Base-by-base conservation (phyloP, 2,329 filamentous ascomycete genomes). In the Botrytis byssoidea region DNA sequence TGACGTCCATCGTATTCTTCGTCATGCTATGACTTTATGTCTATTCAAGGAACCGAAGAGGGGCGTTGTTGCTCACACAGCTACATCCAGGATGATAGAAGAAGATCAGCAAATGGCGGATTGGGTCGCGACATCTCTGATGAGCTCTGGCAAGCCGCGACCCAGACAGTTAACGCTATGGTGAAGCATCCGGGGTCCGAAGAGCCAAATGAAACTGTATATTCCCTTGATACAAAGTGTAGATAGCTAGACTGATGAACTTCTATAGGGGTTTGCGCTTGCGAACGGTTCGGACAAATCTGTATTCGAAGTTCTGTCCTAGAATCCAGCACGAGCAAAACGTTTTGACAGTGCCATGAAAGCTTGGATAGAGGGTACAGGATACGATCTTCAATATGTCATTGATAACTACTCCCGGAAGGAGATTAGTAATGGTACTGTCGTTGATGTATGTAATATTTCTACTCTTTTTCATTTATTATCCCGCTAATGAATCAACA, bases 1-100 rank as follows among this genome's bases (percentile, higher is more conserved):
- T 4, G 75, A 74, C 18, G 29, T 78, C 0, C 61, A 67, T 1
- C 71, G 77, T 16, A 51, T 80, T 6, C 35, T 80, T 29, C 77
- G 77, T 14, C 75, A 77, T 51, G 75, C 77, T 3, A 79, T 80
- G 71, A 75, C 75, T 0, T 69, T 75, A 18, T 74, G 73, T 4
- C 73, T 79, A n/a, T 79, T 80, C 72, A 42, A 73, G 10, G 79
- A 80, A 57, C 73, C 76, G 0, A 29, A 64, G 8, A 74, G 73
- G 57, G 75, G 74, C 8, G 20, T 75, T 6, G 69, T 80, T 6
- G 55, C 70, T 1, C 78, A 80, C 65, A 80, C 74, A 12, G 74
- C 77, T 40, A 72, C 74, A 8, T 80, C 76, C 2, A 74, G 74
- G 16, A 9, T 77, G 32, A 66, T 81, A 20, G 70, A 66, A 4